phyloP scores from a whole-genome alignment of 192 early-diverging fungal species.

The Dissophora ornata region DNA sequence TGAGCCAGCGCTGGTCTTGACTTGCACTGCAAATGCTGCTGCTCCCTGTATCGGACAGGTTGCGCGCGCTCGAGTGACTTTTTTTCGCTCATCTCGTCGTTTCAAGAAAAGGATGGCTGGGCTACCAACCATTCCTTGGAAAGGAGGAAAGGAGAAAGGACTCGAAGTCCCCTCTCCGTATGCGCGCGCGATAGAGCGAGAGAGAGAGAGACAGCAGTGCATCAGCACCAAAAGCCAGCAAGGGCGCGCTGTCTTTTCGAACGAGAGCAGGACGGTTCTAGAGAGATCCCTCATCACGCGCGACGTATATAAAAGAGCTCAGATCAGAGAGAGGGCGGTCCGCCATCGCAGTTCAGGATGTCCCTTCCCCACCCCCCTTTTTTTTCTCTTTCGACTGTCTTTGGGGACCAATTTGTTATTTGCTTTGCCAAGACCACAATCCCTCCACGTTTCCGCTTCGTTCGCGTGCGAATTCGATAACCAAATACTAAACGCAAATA shows the following conservation, averaged over 20 bases:
- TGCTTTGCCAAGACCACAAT: too few species aligned
- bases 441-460: too few species aligned
- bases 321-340: conserved; percentile 8
- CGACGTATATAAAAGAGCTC: too few species aligned
- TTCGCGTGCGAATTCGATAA: background rate
- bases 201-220: background rate
- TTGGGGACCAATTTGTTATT: background rate
- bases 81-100: conserved; percentile 2
- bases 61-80: too few species aligned
- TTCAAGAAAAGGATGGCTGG: conserved; percentile 13
- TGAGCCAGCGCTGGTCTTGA: too few species aligned
- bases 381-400: background rate
- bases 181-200: background rate
- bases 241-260: background rate
- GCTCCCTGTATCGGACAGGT: too few species aligned
- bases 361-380: background rate
- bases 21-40: background rate
- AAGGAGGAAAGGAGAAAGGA: conserved; percentile 2
- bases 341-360: background rate
- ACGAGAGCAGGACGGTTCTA: background rate
- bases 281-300: too few species aligned
- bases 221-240: background rate
- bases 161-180: background rate
- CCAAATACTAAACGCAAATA: conserved; percentile 31
- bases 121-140: conserved; percentile 1